A percentile compares a stretch with the other conserved stretches of the same genome.
These are phyloP conservation scores for Colletotrichum tabaci DNA, from an alignment of 2,329 filamentous ascomycete species.

Conservation along the genomic window DNA sequence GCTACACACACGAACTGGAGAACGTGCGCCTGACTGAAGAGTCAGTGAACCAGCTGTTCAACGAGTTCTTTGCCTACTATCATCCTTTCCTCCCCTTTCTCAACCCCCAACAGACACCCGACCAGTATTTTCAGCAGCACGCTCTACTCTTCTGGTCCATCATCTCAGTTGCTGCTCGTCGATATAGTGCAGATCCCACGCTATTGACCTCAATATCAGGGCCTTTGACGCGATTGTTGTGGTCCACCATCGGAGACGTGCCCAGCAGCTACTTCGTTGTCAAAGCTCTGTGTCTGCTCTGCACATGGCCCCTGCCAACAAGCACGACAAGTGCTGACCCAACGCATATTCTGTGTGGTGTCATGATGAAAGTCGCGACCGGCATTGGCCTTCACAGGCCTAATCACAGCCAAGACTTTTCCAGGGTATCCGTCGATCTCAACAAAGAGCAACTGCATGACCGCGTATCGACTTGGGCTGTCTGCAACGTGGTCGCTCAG, in stretches of 20 bases:
- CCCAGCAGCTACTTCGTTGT: constrained; percentile 86
- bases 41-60: constrained; percentile 75
- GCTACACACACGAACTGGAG: constrained; percentile 74
- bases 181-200: constrained; percentile 74
- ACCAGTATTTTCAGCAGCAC: constrained; percentile 83
- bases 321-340: constrained; percentile 85
- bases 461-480: constrained; percentile 85
- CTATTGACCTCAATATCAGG: constrained; percentile 79
- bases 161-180: constrained; percentile 80
- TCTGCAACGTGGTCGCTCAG: constrained; percentile 88
- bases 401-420: constrained; percentile 87
- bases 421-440: constrained; percentile 79
- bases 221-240: constrained; percentile 79
- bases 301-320: constrained; percentile 87
- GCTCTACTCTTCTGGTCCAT: constrained; percentile 90
- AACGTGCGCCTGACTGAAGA: constrained; percentile 76
- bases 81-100: constrained; percentile 86
- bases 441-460: constrained; percentile 86
- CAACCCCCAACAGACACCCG: constrained; percentile 75
- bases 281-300: constrained; percentile 84
- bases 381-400: constrained; percentile 87
- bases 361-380: constrained; percentile 91
- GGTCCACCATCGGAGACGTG: constrained; percentile 83
- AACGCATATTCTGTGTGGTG: constrained; percentile 84
- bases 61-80: constrained; percentile 82